phyloP scores from a whole-genome alignment of 805 yeast genomes.

The Schwanniomyces yamadae region DNA sequence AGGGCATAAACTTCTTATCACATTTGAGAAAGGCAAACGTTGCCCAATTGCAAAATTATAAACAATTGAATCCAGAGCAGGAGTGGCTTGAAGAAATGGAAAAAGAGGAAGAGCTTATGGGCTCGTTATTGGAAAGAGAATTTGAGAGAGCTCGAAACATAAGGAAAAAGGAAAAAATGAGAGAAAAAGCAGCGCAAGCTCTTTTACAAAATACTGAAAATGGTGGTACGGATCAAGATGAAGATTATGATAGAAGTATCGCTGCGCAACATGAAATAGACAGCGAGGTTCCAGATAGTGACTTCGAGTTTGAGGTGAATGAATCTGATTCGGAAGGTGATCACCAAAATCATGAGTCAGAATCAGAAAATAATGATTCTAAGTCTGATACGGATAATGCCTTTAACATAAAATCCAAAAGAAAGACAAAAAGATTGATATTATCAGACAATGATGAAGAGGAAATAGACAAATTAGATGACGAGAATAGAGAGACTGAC shows the following conservation, averaged over 20 bases:
- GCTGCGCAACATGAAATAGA: neutral
- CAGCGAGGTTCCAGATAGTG: constrained; percentile 21
- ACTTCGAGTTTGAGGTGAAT: constrained; percentile 21
- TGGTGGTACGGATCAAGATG: constrained; percentile 15
- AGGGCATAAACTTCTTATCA: constrained; percentile 28
- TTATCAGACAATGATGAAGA: constrained; percentile 19
- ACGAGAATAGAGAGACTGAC: constrained; percentile 11
- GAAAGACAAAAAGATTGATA: constrained; percentile 8
- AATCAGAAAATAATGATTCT: constrained; percentile 9
- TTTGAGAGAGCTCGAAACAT: constrained; percentile 47
- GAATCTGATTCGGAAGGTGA: constrained; percentile 23
- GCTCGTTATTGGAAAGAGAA: constrained; percentile 48
- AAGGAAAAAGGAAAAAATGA: constrained; percentile 41
- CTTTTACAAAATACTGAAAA: constrained; percentile 17
- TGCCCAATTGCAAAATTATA: constrained; percentile 37
- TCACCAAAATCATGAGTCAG: constrained; percentile 17
- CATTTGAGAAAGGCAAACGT: constrained; percentile 44
- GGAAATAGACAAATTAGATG: constrained; percentile 10
- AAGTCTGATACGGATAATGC: constrained; percentile 12
- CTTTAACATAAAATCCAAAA: constrained; percentile 7
- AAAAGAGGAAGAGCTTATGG: constrained; percentile 45
- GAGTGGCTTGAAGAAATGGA: constrained; percentile 36
- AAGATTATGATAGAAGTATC: constrained; percentile 1
- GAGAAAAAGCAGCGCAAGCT: constrained; percentile 37
- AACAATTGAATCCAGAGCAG: constrained; percentile 22